Conservation (phyloP, 352 stramenopile species). For the Phytopythium boreale region DNA sequence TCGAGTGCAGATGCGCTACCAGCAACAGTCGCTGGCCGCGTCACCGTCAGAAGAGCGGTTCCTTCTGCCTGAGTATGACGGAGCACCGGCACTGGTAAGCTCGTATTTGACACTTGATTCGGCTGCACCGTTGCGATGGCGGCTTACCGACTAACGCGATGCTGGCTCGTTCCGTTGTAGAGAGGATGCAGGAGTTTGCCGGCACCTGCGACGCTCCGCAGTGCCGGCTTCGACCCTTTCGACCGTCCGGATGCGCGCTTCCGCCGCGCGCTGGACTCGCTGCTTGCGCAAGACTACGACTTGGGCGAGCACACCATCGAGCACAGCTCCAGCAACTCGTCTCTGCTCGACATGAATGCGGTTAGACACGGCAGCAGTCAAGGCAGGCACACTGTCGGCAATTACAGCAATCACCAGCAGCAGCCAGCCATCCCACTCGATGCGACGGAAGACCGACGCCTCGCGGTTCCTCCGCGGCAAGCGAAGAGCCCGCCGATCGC, state of each 20-base stretch:
- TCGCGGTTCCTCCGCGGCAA: neutral
- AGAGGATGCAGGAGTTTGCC: conserved; percentile 2
- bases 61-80: neutral
- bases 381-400: neutral
- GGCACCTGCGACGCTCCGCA: neutral
- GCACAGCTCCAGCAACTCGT: neutral
- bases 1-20: neutral
- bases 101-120: neutral
- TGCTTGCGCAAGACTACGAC: conserved; percentile 3
- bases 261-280: conserved; percentile 1
- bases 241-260: conserved; percentile 4
- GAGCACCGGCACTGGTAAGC: neutral
- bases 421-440: neutral
- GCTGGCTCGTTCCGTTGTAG: neutral
- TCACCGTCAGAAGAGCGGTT: neutral
- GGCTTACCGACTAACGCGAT: neutral
- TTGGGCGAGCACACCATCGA: conserved; percentile 3
- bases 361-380: neutral
- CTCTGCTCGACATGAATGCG: neutral
- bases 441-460: neutral
- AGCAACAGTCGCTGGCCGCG: neutral
- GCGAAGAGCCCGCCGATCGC: conserved; percentile 3
- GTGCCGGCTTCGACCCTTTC: neutral
- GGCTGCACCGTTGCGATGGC: neutral
- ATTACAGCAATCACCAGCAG: neutral